A percentile compares a stretch with the other conserved stretches of the same genome.
phyloP scores from a whole-genome alignment of 2,329 filamentous ascomycete species.

The Epichloe amarillans region DNA sequence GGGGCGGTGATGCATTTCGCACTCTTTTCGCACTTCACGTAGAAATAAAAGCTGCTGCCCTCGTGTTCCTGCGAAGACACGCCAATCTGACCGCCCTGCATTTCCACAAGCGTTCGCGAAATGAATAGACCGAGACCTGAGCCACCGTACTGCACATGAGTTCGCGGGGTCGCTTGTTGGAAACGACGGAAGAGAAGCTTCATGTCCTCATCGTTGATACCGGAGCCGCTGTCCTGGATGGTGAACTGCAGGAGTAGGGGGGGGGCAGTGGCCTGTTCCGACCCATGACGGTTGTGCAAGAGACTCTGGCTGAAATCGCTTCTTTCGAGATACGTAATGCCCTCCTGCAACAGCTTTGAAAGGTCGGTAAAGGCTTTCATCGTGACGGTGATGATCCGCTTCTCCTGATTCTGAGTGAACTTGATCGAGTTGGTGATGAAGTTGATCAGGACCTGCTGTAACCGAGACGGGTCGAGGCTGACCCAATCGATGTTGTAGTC shows the following conservation, averaged over 20 bases:
- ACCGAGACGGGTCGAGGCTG: constrained; percentile 58
- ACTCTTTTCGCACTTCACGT: background rate
- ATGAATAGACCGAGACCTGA: constrained; percentile 63
- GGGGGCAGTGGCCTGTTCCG: constrained; percentile 25
- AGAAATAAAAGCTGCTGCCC: constrained; percentile 7
- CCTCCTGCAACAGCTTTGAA: constrained; percentile 23
- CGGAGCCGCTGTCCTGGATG: constrained; percentile 56
- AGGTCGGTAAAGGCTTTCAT: constrained; percentile 48
- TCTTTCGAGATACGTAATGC: constrained; percentile 33
- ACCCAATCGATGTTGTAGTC: constrained; percentile 56
- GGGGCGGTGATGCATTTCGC: background rate
- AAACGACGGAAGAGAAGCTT: constrained; percentile 55
- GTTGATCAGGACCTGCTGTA: constrained; percentile 64
- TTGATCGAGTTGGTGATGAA: constrained; percentile 55
- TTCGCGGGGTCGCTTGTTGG: constrained; percentile 52
- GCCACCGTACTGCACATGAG: constrained; percentile 58
- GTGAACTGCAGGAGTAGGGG: constrained; percentile 43
- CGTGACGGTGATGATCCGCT: constrained; percentile 45
- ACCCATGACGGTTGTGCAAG: background rate
- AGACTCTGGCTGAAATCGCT: constrained; percentile 14
- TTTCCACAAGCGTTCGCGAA: constrained; percentile 57
- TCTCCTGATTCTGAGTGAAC: constrained; percentile 47
- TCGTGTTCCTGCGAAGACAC: constrained; percentile 28
- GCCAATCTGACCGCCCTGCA: constrained; percentile 67
- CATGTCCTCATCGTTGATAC: constrained; percentile 48